A percentile compares a stretch with the other conserved stretches of the same genome.
phyloP scores from a whole-genome alignment of 768 basidiomycete genomes.

The Cubamyces sp. region DNA sequence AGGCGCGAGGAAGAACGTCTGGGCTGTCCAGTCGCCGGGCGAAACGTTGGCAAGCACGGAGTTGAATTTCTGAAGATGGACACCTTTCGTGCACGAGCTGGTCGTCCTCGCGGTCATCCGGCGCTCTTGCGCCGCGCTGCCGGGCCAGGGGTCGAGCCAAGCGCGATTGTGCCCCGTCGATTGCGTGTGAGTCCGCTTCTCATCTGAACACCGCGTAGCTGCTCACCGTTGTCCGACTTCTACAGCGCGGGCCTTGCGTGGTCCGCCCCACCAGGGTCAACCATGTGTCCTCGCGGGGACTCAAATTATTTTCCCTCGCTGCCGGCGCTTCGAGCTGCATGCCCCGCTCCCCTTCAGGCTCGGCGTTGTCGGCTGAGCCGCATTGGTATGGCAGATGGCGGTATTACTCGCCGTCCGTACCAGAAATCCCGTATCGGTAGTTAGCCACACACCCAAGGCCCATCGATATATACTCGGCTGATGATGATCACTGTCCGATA shows the following conservation, averaged over 20 bases:
- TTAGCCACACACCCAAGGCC: neutral
- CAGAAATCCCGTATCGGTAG: neutral
- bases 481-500: conserved; percentile 18
- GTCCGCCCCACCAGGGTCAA: too few species aligned
- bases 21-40: conserved; percentile 21
- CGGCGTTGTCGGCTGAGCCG: too few species aligned
- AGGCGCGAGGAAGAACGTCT: conserved; percentile 19
- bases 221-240: neutral
- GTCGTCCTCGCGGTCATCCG: neutral
- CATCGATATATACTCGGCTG: conserved; percentile 10
- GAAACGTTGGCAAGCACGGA: conserved; percentile 15
- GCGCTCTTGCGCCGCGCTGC: conserved; percentile 11
- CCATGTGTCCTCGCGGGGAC: too few species aligned
- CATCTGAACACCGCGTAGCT: neutral
- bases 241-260: too few species aligned
- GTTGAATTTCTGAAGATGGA: conserved; percentile 21
- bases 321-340: neutral
- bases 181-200: neutral
- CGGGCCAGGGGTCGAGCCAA: neutral
- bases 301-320: too few species aligned
- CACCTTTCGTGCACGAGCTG: neutral
- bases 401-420: neutral
- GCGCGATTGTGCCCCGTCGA: neutral
- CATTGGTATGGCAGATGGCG: neutral
- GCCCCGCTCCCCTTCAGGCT: too few species aligned